phyloP scores from a whole-genome alignment of 257 asterid genomes.

The Solanum gandarillasii region DNA sequence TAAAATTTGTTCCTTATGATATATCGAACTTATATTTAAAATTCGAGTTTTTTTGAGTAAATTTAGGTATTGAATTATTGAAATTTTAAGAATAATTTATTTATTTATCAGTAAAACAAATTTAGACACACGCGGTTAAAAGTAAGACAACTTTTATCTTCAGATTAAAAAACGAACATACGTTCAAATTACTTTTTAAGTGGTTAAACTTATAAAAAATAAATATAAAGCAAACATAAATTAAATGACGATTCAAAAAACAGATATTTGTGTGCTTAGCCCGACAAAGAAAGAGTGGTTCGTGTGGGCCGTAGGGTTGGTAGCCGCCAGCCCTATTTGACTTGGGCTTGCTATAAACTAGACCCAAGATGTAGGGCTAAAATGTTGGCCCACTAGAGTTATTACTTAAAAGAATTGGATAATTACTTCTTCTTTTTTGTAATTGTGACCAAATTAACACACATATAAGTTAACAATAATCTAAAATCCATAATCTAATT shows the following conservation, averaged over 20 bases:
- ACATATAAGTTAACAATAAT: not conserved
- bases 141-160: not conserved
- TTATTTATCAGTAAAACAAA: not conserved
- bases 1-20: too few species aligned
- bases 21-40: too few species aligned
- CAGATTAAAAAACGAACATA: not conserved
- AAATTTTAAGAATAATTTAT: not conserved
- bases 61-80: not conserved
- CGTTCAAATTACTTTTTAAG: not conserved
- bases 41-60: too few species aligned
- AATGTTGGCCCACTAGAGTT: not conserved
- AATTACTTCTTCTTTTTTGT: too few species aligned
- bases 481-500: too few species aligned
- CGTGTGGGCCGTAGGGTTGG: not conserved
- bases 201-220: not conserved
- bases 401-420: not conserved
- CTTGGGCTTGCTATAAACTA: not conserved
- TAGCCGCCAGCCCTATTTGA: not conserved
- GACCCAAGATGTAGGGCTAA: not conserved
- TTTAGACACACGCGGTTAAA: not conserved
- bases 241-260: not conserved
- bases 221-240: not conserved
- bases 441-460: not conserved
- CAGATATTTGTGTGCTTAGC: not conserved
- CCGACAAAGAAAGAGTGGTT: not conserved